Base-by-base conservation (phyloP, 1,284 basidiomycete genomes). In the Cutaneotrichosporon sp. region DNA sequence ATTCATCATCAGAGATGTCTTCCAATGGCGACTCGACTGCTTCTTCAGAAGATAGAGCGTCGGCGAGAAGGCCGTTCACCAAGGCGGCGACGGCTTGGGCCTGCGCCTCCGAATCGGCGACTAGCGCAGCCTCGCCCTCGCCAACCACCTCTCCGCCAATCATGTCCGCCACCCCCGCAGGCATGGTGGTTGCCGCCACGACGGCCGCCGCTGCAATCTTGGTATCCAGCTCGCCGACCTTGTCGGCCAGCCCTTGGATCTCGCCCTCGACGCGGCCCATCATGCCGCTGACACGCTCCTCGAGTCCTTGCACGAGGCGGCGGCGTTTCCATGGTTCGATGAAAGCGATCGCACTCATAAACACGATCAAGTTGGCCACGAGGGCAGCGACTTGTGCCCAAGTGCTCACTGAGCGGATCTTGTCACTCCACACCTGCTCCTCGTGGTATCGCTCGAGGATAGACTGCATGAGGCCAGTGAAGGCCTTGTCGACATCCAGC, bases 381-480 rank as follows among this genome's bases (percentile, higher is more conserved):
- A 97, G 85, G 56, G 87, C 92, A 2, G 87, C 88, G 64, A 97
- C 83, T 53, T 88, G 89, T 1, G 91, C 92, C 77, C 95, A 96
- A 7, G 93, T 96, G 62, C 90, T 91, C 50, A 91, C 89, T 70
- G 90, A 91, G 49, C 94, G 86, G 68, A 97, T 96, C 82, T 97
- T 97, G 83, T 97, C 94, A 65, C 90, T 92, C 94, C 94, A 97
- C 6, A 96, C 88, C 78, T 97, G 94, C 76, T 97, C 94, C 80
- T 97, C 94, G 81, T 97, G 94, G 77, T 97, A 97, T 34, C 93
- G 74, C 63, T 77, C 72, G n/a, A 97, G 84, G 72, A 97, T 97
- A 4, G 86, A 83, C 64, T 88, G 88, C 88, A 94, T 91, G 65
- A 97, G 84, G 72, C 87, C 88, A 70, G 85, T 89, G 77, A 97